phyloP scores from a whole-genome alignment of 192 early-diverging fungal species.

The Coemansia sp. region DNA sequence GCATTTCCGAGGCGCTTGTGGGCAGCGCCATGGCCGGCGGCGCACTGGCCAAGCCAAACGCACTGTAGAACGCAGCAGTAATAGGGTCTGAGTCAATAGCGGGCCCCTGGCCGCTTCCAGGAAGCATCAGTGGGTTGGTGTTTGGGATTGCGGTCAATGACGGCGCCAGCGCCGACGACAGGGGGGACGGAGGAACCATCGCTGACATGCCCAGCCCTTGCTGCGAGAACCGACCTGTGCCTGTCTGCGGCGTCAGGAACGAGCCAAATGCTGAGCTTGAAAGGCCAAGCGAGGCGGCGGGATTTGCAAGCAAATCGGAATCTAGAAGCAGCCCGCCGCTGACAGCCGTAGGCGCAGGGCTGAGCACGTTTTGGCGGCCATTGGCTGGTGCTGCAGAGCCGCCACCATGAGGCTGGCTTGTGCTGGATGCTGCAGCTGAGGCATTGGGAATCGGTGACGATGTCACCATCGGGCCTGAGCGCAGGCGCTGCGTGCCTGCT shows the following conservation, averaged over 20 bases:
- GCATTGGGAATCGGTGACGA: constrained; percentile 8
- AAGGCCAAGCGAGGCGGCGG: constrained; percentile 22
- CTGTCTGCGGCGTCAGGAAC: constrained; percentile 18
- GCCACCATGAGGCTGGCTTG: background rate
- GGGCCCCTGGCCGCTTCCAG: constrained; percentile 48
- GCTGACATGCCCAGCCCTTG: constrained; percentile 10
- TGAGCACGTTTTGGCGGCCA: constrained; percentile 3
- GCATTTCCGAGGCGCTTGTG: background rate
- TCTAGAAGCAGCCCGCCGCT: constrained; percentile 36
- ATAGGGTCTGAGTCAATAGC: constrained; percentile 36
- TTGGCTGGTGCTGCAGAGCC: background rate
- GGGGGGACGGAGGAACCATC: background rate
- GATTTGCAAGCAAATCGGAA: constrained; percentile 23
- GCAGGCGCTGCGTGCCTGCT: background rate
- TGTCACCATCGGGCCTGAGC: constrained; percentile 8
- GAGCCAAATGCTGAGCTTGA: constrained; percentile 23
- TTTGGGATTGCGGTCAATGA: constrained; percentile 36
- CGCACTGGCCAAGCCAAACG: constrained; percentile 32
- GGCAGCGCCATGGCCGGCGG: constrained; percentile 2
- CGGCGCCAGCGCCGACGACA: background rate
- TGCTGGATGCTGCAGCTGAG: background rate
- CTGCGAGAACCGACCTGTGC: background rate
- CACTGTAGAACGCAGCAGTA: constrained; percentile 48
- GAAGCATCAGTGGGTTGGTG: constrained; percentile 53
- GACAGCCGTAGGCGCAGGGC: constrained; percentile 28